These are phyloP conservation scores for Calonectria pauciramosa DNA, from an alignment of 2,329 filamentous ascomycete genomes.

Conservation along the genomic window DNA sequence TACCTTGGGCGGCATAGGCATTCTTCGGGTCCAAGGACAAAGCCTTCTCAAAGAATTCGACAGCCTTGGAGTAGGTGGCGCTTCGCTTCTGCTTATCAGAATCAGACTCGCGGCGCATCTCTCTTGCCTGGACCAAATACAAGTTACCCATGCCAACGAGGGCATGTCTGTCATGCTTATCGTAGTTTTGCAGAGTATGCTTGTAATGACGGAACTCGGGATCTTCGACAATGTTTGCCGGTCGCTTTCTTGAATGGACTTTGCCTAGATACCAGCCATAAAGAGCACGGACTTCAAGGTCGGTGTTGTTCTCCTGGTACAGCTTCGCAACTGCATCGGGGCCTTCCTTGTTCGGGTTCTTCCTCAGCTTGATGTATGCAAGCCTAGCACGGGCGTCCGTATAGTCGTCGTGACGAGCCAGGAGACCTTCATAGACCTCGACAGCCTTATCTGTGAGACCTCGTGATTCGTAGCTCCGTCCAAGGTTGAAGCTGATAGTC, in stretches of 20 bases:
- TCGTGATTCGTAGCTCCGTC: conserved; percentile 90
- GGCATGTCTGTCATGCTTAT: conserved; percentile 98
- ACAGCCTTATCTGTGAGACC: conserved; percentile 86
- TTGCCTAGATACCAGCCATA: conserved; percentile 97
- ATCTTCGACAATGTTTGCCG: conserved; percentile 86
- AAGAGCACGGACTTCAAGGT: conserved; percentile 91
- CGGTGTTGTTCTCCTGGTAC: conserved; percentile 85
- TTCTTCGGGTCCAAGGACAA: conserved; percentile 95
- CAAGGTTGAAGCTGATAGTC: conserved; percentile 97
- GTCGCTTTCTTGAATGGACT: conserved; percentile 82
- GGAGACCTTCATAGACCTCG: conserved; percentile 87
- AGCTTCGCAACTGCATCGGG: conserved; percentile 88
- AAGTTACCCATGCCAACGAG: conserved; percentile 98
- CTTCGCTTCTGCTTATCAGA: conserved; percentile 91
- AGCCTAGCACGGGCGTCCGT: conserved; percentile 90
- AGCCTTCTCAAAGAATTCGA: conserved; percentile 99
- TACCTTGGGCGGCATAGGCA: conserved; percentile 94
- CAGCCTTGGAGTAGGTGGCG: conserved; percentile 88
- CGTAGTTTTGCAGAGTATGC: conserved; percentile 91
- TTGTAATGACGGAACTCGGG: conserved; percentile 95
- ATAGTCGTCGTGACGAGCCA: conserved; percentile 90
- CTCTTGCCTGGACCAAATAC: conserved; percentile 86
- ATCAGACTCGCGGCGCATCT: conserved; percentile 94
- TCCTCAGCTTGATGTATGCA: conserved; percentile 89
- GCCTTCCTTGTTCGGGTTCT: conserved; percentile 86